Base-by-base conservation (phyloP, 352 stramenopile genomes). In the Phytophthora quininea region DNA sequence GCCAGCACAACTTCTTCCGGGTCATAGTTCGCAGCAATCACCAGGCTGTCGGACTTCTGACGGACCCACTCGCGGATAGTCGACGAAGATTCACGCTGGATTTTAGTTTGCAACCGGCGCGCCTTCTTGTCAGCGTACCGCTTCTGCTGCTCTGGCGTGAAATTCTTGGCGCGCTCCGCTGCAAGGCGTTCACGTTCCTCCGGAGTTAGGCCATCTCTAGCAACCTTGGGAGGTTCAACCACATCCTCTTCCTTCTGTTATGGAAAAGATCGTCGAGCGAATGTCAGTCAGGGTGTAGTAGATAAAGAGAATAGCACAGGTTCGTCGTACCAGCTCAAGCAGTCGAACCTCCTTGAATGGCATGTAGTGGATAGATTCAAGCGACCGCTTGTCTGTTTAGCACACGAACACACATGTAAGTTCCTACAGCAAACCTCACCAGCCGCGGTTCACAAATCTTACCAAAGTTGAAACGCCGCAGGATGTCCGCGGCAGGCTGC, bases 11-110 rank as follows among this genome's bases (percentile, higher is more conserved):
- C 77, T 33, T 71, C 74, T 62, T 93, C 88, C 6, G 95, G 92
- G 69, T 98, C 90, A 75, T 97, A 98, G 60, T 95, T 86, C 12
- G 81, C 84, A 15, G 91, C 93, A 51, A 99, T 93, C 52, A 99
- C 82, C 35, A 99, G 70, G 42, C 80, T 88, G 61, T 96, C 87
- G 31, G 82, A 90, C 67, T 90, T 80, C 46, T 82, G 57, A 24
- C 86, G 80, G 8, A 96, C 60, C 82, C 86, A 91, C 37, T 88
- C 67, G 33, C 86, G 84, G 5, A 96, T 71, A 31, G 94, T 82
- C 37, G 84, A 71, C 32, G 82, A 67, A 24, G 88, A 83, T 51
- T 92, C 75, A 55, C 91, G 79, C 29, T 81, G 82, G 55, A 98
- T 59, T 63, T 98, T 98, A 48, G 77, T 87, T 15, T 79, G 74